Evolutionary conservation across 768 basidiomycete genomes (phyloP).

Genomic region (Xerocomellus dryophilus): DNA sequence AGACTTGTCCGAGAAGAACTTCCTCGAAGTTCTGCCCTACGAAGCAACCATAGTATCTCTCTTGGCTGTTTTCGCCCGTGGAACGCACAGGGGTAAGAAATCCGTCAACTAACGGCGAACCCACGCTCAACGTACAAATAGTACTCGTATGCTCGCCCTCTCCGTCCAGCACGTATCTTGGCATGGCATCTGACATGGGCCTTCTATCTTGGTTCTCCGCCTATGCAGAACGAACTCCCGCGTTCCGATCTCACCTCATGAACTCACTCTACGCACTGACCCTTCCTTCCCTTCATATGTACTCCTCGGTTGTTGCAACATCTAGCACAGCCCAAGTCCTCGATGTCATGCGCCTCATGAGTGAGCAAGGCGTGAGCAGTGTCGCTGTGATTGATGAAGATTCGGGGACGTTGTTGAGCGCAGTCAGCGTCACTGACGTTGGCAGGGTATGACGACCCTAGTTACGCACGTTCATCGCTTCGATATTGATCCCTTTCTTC

Average conservation of each 20-base stretch:
- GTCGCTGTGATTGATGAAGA: conserved; percentile 74
- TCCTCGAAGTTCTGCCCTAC: conserved; percentile 59
- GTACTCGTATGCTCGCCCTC: conserved; percentile 54
- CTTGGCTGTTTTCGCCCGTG: conserved; percentile 63
- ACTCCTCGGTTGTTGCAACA: conserved; percentile 60
- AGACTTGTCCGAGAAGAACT: conserved; percentile 88
- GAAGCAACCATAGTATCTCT: conserved; percentile 63
- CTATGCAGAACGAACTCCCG: conserved; percentile 44
- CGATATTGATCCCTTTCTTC: not conserved
- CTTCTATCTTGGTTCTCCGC: conserved; percentile 67
- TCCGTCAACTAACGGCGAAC: not conserved
- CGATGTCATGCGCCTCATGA: conserved; percentile 84
- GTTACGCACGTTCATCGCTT: not conserved
- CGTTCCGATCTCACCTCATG: conserved; percentile 40
- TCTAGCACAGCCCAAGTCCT: conserved; percentile 61
- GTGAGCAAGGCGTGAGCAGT: conserved; percentile 80
- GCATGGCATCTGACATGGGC: conserved; percentile 72
- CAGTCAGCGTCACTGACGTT: conserved; percentile 80
- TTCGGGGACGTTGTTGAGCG: conserved; percentile 59
- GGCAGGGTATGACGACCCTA: conserved; percentile 50
- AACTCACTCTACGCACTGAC: conserved; percentile 54
- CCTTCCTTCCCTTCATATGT: conserved; percentile 64
- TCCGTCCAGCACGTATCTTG: conserved; percentile 49
- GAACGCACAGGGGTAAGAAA: conserved; percentile 64
- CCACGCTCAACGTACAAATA: conserved; percentile 23